Percentiles rank a stretch among this genome's conserved stretches.
Evolutionary conservation across 2,329 filamentous ascomycete genomes (phyloP).

Genomic region (Pseudodiploospora longispora): DNA sequence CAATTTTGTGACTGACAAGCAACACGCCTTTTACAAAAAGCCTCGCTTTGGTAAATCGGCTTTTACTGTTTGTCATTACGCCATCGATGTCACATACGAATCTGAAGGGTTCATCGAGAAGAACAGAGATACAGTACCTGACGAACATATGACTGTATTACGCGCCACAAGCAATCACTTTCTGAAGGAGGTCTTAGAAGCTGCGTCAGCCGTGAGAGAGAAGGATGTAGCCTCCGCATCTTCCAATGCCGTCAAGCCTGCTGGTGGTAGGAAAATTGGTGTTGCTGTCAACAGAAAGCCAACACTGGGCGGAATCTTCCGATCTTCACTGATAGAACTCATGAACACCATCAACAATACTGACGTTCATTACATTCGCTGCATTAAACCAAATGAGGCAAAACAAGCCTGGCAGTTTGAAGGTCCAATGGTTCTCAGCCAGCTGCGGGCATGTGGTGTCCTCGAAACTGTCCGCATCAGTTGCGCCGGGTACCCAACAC

Average conservation of each 20-base stretch:
- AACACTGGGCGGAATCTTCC: slow-evolving; percentile 96
- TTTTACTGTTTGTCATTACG: slow-evolving; percentile 98
- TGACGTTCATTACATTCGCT: slow-evolving; percentile 97
- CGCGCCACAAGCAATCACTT: slow-evolving; percentile 78
- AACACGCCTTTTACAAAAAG: slow-evolving; percentile 97
- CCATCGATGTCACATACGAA: slow-evolving; percentile 95
- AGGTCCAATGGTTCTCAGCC: slow-evolving; percentile 95
- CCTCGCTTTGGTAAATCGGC: slow-evolving; percentile 94
- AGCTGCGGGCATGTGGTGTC: slow-evolving; percentile 95
- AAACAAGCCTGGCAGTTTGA: slow-evolving; percentile 98
- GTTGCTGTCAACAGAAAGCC: slow-evolving; percentile 93
- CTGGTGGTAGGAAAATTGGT: slow-evolving; percentile 76
- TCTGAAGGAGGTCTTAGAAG: slow-evolving; percentile 74
- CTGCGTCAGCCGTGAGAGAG: slow-evolving; percentile 78
- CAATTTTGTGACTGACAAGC: slow-evolving; percentile 84
- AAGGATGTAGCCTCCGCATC: slow-evolving; percentile 65
- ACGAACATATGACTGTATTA: slow-evolving; percentile 94
- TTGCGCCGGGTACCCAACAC: slow-evolving; percentile 90
- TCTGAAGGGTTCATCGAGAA: slow-evolving; percentile 99
- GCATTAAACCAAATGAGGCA: slow-evolving; percentile 96
- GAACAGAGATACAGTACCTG: slow-evolving; percentile 96
- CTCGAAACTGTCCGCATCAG: slow-evolving; percentile 97
- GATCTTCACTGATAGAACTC: slow-evolving; percentile 92
- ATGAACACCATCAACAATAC: slow-evolving; percentile 98
- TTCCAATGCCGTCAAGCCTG: slow-evolving; percentile 68